Percentiles rank a stretch among this genome's conserved stretches.
These are phyloP conservation scores for Fraxinus paxiana DNA, from an alignment of 305 asterid genomes.

Conservation along the genomic window DNA sequence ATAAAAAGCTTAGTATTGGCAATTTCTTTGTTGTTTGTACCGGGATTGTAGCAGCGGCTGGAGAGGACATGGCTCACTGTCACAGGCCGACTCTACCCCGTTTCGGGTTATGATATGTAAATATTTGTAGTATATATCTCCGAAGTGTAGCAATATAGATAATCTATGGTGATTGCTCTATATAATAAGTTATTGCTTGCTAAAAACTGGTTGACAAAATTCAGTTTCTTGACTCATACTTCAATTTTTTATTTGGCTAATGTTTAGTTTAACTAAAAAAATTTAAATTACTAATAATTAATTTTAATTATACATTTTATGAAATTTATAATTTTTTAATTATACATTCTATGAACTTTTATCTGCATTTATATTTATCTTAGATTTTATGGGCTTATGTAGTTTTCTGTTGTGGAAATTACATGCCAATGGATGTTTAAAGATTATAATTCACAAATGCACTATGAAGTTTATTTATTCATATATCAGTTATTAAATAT, in stretches of 20 bases:
- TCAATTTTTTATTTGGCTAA: not conserved
- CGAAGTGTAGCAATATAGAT: not conserved
- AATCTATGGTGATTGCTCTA: not conserved
- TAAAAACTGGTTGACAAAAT: not conserved
- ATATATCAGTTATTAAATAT: too few relatives aligned
- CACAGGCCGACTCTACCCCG: not conserved
- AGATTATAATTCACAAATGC: too few relatives aligned
- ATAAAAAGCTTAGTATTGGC: slow-evolving; percentile 3
- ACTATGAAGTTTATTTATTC: too few relatives aligned
- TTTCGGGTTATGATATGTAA: not conserved
- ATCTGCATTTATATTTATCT: too few relatives aligned
- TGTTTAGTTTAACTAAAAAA: not conserved
- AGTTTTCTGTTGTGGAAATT: too few relatives aligned
- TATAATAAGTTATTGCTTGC: not conserved
- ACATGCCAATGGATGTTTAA: too few relatives aligned
- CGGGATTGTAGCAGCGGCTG: not conserved
- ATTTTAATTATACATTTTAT: too few relatives aligned
- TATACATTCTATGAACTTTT: too few relatives aligned
- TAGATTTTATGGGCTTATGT: too few relatives aligned
- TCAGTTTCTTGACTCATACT: not conserved
- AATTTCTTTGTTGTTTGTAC: not conserved
- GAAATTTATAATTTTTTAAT: too few relatives aligned
- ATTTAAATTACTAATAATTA: too few relatives aligned
- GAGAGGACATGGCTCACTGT: not conserved
- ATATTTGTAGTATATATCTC: not conserved